These are phyloP conservation scores for Cyclocybe aegerita DNA, from an alignment of 768 basidiomycete species.

Conservation along the genomic window DNA sequence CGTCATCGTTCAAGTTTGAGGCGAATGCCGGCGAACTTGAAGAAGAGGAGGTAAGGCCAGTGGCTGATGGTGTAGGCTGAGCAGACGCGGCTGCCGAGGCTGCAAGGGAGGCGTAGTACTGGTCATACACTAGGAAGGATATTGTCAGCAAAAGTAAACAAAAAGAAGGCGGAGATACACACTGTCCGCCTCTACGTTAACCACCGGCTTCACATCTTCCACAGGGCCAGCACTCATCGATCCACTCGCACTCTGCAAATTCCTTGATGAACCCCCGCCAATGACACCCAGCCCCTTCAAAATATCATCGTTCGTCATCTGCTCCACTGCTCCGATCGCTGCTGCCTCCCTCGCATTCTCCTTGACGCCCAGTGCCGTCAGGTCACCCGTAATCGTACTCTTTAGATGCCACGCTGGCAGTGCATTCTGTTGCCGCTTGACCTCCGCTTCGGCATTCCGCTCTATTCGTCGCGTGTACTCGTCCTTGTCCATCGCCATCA, in stretches of 20 bases:
- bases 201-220: constrained; percentile 40
- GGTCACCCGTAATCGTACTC: constrained; percentile 91
- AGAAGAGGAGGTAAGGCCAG: constrained; percentile 32
- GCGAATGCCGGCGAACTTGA: constrained; percentile 50
- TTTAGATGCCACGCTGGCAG: constrained; percentile 95
- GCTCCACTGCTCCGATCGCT: constrained; percentile 20
- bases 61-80: constrained; percentile 61
- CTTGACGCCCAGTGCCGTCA: constrained; percentile 83
- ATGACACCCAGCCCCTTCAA: constrained; percentile 65
- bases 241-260: constrained; percentile 21
- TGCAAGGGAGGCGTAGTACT: constrained; percentile 78
- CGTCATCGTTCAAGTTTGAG: constrained; percentile 23
- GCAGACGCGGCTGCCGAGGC: constrained; percentile 59
- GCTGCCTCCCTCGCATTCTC: constrained; percentile 59
- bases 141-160: neutral
- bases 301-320: constrained; percentile 68
- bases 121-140: constrained; percentile 62
- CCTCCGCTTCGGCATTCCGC: constrained; percentile 77
- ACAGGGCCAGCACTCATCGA: constrained; percentile 12
- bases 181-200: constrained; percentile 69
- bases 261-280: constrained; percentile 30
- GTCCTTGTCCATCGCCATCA: constrained; percentile 89
- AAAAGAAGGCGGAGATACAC: constrained; percentile 23
- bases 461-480: constrained; percentile 71
- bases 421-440: constrained; percentile 87